Base-by-base conservation (phyloP, 2,329 filamentous ascomycete species). In the Apiospora kogelbergensis region DNA sequence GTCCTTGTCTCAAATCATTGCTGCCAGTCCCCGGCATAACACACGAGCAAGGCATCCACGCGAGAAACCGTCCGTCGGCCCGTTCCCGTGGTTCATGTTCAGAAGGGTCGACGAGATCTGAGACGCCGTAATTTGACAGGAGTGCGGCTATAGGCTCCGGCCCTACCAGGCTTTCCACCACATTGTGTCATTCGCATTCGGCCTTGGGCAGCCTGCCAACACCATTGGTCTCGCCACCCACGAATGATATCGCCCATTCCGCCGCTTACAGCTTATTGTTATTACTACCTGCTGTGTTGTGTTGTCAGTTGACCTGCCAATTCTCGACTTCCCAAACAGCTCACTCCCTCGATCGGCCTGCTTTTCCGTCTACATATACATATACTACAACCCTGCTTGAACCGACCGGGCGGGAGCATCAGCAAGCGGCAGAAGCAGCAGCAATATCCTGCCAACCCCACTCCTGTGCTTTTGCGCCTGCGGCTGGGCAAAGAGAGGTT, bases 321-420 rank as follows among this genome's bases (percentile, higher is more conserved):
- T n/a, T 60, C 22, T 60, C 30, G 53, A 37, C 26, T 26, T 57
- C 20, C 30, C 30, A n/a, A 33, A n/a, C 10, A 60, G 37, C n/a
- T n/a, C 53, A 33, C 53, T 17, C 20, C n/a, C 53, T 20, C 20
- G 10, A 37, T 20, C 20, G 11, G 22, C 30, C 22, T 60, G 48
- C 30, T 37, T 60, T 37, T 53, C 17, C 26, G 17, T 33, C 48
- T 33, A 60, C 20, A 26, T n/a, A 53, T 24, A 30, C 30, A 37
- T 37, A 57, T 22, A 37, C 30, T n/a, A 37, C 30, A 26, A 33
- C 30, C 53, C 33, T 60, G 53, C 53, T 60, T 30, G 20, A 37
- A 60, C 53, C 53, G 53, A n/a, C 53, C 53, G 53, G 30, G 53
- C 53, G 53, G 53, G 53, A 60, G 53, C 53, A 60, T n/a, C 53